Percentiles rank a stretch among this genome's conserved stretches.
These are phyloP conservation scores for Monosporascus sp. DNA, from an alignment of 2,329 filamentous ascomycete species.

Conservation along the genomic window DNA sequence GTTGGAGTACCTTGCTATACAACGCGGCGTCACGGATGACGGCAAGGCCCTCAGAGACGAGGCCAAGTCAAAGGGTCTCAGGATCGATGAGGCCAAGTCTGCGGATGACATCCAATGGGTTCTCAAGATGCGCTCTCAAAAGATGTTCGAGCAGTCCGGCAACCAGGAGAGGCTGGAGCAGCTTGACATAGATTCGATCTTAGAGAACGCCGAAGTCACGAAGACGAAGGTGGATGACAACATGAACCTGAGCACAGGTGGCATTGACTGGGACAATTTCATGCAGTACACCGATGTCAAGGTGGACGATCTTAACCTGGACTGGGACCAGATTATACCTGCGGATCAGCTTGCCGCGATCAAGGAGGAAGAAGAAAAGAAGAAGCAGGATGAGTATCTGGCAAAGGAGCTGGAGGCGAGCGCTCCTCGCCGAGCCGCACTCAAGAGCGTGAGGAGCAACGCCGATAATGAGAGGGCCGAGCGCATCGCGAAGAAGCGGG, in stretches of 20 bases:
- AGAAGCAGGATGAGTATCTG: conserved; percentile 77
- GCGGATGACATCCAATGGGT: conserved; percentile 95
- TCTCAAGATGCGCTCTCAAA: conserved; percentile 95
- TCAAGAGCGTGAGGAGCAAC: conserved; percentile 48
- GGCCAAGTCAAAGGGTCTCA: conserved; percentile 70
- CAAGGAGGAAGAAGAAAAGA: conserved; percentile 82
- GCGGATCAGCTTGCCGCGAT: conserved; percentile 86
- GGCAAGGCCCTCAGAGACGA: conserved; percentile 73
- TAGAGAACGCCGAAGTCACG: conserved; percentile 94
- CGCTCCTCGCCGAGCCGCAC: conserved; percentile 69
- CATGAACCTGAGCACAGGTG: conserved; percentile 86
- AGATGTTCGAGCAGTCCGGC: conserved; percentile 96
- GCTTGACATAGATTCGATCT: conserved; percentile 93
- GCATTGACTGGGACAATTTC: conserved; percentile 81
- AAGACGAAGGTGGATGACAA: conserved; percentile 94
- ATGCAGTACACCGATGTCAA: conserved; percentile 98
- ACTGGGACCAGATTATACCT: conserved; percentile 98
- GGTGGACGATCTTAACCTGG: conserved; percentile 71
- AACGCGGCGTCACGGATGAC: conserved; percentile 93
- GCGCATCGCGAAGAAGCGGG: conserved; percentile 60
- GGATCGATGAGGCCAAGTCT: conserved; percentile 76
- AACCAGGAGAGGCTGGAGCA: conserved; percentile 97
- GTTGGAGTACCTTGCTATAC: conserved; percentile 94
- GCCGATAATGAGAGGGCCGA: conserved; percentile 58
- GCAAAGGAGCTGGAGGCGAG: conserved; percentile 79